Evolutionary conservation across 768 basidiomycete species (phyloP).

Genomic region (Lentinula lateritia): DNA sequence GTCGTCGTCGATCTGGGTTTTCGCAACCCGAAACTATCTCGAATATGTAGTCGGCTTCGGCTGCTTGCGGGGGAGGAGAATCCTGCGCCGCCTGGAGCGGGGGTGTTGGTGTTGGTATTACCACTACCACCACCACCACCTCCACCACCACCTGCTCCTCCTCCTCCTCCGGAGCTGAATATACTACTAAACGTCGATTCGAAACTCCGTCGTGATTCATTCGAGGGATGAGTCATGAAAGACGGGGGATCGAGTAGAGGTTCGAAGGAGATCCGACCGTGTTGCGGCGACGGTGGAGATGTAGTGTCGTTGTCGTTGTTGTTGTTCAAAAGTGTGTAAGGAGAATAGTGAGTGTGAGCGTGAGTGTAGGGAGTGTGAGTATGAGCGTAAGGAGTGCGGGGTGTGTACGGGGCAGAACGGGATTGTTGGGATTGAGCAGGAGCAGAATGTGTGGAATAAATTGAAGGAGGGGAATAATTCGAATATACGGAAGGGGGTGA

Average conservation of each 20-base stretch:
- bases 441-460: conserved; percentile 10
- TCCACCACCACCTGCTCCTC: too few relatives aligned
- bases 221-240: conserved; percentile 11
- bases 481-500: conserved; percentile 15
- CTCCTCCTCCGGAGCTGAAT: conserved; percentile 15
- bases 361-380: neutral
- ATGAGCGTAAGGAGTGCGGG: conserved; percentile 6
- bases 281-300: conserved; percentile 34
- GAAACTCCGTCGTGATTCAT: conserved; percentile 38
- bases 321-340: neutral
- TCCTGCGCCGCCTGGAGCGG: conserved; percentile 11
- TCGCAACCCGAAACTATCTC: neutral
- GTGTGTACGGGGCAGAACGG: conserved; percentile 15
- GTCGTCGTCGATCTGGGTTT: conserved; percentile 18
- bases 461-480: conserved; percentile 9
- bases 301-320: conserved; percentile 12
- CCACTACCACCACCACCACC: too few relatives aligned
- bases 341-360: neutral
- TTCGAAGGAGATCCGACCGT: conserved; percentile 50
- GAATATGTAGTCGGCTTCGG: conserved; percentile 21
- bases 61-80: conserved; percentile 40
- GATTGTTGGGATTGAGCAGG: conserved; percentile 11
- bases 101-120: neutral
- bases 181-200: conserved; percentile 42
- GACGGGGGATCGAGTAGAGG: conserved; percentile 37